phyloP scores from a whole-genome alignment of 1,284 basidiomycete species.

The Ustilago xerochloae region DNA sequence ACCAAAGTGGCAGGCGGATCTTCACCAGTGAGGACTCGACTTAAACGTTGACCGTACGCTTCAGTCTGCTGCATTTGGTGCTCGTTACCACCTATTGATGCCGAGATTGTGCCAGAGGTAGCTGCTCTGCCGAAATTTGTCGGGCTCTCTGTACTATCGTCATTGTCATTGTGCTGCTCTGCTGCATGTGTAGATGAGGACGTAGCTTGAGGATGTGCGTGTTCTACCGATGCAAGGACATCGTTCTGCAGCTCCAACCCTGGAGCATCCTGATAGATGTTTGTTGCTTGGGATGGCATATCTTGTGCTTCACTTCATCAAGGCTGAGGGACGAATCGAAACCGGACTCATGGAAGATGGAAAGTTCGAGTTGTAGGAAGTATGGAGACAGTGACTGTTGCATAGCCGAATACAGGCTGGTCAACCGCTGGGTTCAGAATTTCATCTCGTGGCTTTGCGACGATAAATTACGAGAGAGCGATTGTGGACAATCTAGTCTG shows the following conservation, averaged over 20 bases:
- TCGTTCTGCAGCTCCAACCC: slow-evolving; percentile 36
- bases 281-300: slow-evolving; percentile 6
- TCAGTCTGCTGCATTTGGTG: slow-evolving; percentile 23
- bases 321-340: too few relatives aligned
- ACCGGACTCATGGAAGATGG: too few relatives aligned
- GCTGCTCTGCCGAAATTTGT: not conserved
- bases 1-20: not conserved
- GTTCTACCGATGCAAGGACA: slow-evolving; percentile 14
- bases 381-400: too few relatives aligned
- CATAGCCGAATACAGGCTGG: slow-evolving; percentile 6
- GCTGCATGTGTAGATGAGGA: not conserved
- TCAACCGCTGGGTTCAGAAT: too few relatives aligned
- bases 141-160: not conserved
- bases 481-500: too few relatives aligned
- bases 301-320: too few relatives aligned
- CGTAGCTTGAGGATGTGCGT: slow-evolving; percentile 7
- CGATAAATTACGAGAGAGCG: not conserved
- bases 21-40: slow-evolving; percentile 37
- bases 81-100: not conserved
- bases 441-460: too few relatives aligned
- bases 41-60: slow-evolving; percentile 33
- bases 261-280: slow-evolving; percentile 39
- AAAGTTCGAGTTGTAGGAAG: too few relatives aligned
- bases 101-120: not conserved
- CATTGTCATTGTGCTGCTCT: not conserved